These are phyloP conservation scores for Claviceps monticola DNA, from an alignment of 2,329 filamentous ascomycete species.

Conservation along the genomic window DNA sequence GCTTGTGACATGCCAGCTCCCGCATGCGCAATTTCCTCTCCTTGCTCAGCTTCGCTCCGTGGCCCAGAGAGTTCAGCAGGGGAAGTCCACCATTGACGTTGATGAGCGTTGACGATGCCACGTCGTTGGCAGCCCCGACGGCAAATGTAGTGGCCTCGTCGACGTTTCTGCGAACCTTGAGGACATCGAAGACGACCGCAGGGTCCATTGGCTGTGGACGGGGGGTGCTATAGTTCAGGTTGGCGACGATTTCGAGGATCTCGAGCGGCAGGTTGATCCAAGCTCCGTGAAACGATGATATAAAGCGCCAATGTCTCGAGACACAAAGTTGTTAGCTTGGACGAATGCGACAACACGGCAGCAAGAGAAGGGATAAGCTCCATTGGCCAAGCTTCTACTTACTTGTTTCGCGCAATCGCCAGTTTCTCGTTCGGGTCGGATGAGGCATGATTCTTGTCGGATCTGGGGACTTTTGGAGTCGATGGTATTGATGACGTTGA, in stretches of 20 bases:
- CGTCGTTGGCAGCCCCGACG: slow-evolving; percentile 62
- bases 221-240: slow-evolving; percentile 66
- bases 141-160: slow-evolving; percentile 69
- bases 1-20: slow-evolving; percentile 65
- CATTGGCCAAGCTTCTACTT: background rate
- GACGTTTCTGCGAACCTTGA: slow-evolving; percentile 68
- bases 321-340: background rate
- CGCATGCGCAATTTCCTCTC: slow-evolving; percentile 69
- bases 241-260: slow-evolving; percentile 63
- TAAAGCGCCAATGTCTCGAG: slow-evolving; percentile 67
- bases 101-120: slow-evolving; percentile 50
- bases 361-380: too few relatives aligned
- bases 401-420: background rate
- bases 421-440: background rate
- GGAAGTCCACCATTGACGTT: slow-evolving; percentile 30
- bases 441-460: background rate
- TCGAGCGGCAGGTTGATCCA: slow-evolving; percentile 72
- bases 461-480: background rate
- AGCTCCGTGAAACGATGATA: slow-evolving; percentile 69
- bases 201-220: slow-evolving; percentile 66
- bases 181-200: slow-evolving; percentile 67
- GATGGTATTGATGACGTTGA: background rate
- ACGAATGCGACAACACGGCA: background rate
- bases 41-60: slow-evolving; percentile 53
- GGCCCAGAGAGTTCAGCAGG: slow-evolving; percentile 15